Conservation (phyloP, 2,329 filamentous ascomycete species). For the Calonectria honghensis region DNA sequence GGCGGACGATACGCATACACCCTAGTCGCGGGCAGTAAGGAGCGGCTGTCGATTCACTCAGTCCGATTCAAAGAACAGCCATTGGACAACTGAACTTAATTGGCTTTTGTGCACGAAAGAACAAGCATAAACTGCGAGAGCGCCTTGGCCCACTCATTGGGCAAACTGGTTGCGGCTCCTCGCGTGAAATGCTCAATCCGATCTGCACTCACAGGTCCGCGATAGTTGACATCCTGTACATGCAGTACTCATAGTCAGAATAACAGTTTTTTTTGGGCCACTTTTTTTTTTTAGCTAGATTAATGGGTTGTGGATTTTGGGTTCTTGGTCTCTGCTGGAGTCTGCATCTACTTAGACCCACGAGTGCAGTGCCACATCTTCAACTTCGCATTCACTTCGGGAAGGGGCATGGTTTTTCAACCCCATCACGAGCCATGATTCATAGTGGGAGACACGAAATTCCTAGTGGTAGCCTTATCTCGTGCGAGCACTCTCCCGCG, state of each 20-base stretch:
- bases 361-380: neutral
- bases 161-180: neutral
- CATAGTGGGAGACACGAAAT: neutral
- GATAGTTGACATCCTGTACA: neutral
- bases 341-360: no score
- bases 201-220: neutral
- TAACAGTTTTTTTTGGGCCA: no score
- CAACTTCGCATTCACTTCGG: neutral
- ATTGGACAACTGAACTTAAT: neutral
- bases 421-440: neutral
- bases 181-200: neutral
- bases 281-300: no score
- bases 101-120: neutral
- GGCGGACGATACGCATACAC: neutral
- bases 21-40: neutral
- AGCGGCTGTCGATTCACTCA: neutral
- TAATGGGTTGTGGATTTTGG: no score
- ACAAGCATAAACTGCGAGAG: neutral
- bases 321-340: neutral
- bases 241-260: neutral
- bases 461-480: neutral
- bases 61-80: neutral
- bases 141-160: neutral
- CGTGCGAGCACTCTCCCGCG: slow-evolving; percentile 1
- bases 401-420: neutral